Evolutionary conservation across 257 asterid species (phyloP), one percentile per base, ranked within the genome.

Genomic region (Primulina huaijiensis): DNA sequence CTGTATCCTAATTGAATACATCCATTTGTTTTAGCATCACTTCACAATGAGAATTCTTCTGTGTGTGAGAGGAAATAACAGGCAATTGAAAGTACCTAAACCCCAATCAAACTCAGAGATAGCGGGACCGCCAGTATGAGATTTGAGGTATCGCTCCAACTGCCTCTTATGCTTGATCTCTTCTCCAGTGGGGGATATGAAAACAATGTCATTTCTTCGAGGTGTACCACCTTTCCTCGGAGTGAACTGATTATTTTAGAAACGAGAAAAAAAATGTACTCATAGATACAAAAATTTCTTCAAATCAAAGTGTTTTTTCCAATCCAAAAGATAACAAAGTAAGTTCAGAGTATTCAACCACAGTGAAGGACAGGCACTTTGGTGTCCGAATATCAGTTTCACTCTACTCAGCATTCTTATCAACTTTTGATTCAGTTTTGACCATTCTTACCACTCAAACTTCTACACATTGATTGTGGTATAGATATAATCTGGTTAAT

Each of bases 111-210:
- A 89, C 37, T 82, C 90, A 0, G 82, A 77, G 68, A 65, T 8
- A 16, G 87, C 69, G 57, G 86, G 88, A 25, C 82, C 89, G 38
- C 83, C 92, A 34, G 89, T 82, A 65, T 89, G 89, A 71, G 93
- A 79, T 73, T 85, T 89, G 70, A 89, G 86, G 85, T 89, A 85
- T 70, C 72, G 85, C 60, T 80, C 84, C 79, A 89, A 59, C 77
- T 89, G 90, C 55, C 71, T 86, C 84, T 81, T 87, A 68, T 38
- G 85, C 80, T 73, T 86, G 62, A 89, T 83, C 83, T 89, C 88
- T 71, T 89, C 96, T 27, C 91, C 89, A 31, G 80, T 80, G 0
- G 91, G 93, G 33, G 96, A 62, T 8, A 80, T 25, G 59, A 89
- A 89, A 61, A 85, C 66, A 50, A 86, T 52, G 60, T 74, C 79